phyloP scores from a whole-genome alignment of 2,329 filamentous ascomycete species.

The Exophiala bonariae region DNA sequence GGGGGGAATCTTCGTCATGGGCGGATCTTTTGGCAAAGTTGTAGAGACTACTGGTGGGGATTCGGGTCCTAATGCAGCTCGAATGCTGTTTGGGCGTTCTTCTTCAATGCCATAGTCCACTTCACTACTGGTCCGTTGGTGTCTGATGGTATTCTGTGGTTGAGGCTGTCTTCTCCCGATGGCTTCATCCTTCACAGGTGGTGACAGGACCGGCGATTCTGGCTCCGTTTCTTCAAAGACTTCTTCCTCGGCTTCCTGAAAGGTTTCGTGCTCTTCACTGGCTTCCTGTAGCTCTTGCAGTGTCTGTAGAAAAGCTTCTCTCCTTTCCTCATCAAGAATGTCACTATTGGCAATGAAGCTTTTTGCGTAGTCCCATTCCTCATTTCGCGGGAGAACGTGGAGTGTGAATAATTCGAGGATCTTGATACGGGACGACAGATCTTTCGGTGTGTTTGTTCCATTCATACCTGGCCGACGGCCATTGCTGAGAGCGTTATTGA shows the following conservation, averaged over 20 bases:
- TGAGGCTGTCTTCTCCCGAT: constrained; percentile 50
- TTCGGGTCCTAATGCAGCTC: constrained; percentile 20
- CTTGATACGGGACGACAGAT: constrained; percentile 81
- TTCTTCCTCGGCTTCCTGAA: constrained; percentile 18
- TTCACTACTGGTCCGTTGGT: constrained; percentile 62
- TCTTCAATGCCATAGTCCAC: constrained; percentile 69
- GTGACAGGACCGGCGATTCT: constrained; percentile 39
- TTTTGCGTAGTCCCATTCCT: constrained; percentile 92
- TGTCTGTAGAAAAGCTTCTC: constrained; percentile 84
- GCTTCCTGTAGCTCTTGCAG: constrained; percentile 83
- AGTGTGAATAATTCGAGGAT: constrained; percentile 94
- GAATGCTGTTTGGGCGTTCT: constrained; percentile 40
- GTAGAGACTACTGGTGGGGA: constrained; percentile 24
- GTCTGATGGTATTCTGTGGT: constrained; percentile 42
- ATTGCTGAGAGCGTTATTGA: constrained; percentile 45
- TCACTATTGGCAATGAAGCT: constrained; percentile 87
- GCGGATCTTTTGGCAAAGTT: constrained; percentile 5
- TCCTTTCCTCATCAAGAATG: constrained; percentile 86
- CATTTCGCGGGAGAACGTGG: constrained; percentile 88
- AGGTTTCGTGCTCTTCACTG: constrained; percentile 54
- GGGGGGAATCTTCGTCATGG: constrained; percentile 12
- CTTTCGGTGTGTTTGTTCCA: constrained; percentile 78
- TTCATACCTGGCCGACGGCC: constrained; percentile 45
- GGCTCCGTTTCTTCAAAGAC: constrained; percentile 46
- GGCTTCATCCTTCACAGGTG: constrained; percentile 61